phyloP scores from a whole-genome alignment of 495 filamentous ascomycete genomes.

The Penicillium flavigenum region DNA sequence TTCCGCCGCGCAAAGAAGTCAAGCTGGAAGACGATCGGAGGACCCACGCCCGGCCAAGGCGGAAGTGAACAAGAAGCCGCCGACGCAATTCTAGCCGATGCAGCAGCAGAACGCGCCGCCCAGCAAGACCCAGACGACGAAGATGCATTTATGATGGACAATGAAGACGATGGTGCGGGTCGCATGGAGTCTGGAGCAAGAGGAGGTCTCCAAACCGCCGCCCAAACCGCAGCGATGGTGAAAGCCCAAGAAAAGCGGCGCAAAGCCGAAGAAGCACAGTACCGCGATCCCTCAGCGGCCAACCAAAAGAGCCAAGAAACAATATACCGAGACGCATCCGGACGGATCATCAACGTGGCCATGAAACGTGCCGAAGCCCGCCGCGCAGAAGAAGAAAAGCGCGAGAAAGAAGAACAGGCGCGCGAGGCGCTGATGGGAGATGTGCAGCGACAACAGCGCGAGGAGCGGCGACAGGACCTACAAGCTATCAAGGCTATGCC shows the following conservation, averaged over 20 bases:
- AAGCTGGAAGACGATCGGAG: slow-evolving; percentile 71
- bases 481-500: slow-evolving; percentile 78
- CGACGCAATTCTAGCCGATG: slow-evolving; percentile 78
- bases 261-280: slow-evolving; percentile 42
- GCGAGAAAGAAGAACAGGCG: slow-evolving; percentile 58
- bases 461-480: slow-evolving; percentile 59
- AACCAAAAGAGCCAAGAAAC: slow-evolving; percentile 63
- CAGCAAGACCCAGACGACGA: slow-evolving; percentile 45
- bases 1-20: slow-evolving; percentile 78
- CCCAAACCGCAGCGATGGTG: slow-evolving; percentile 71
- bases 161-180: slow-evolving; percentile 27
- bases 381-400: slow-evolving; percentile 68
- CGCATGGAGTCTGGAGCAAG: slow-evolving; percentile 81
- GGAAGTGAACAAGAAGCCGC: slow-evolving; percentile 62
- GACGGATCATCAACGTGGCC: slow-evolving; percentile 83
- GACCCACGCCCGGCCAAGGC: slow-evolving; percentile 35
- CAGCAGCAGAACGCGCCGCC: slow-evolving; percentile 61
- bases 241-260: slow-evolving; percentile 63
- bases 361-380: slow-evolving; percentile 87
- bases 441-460: slow-evolving; percentile 65
- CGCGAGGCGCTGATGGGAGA: slow-evolving; percentile 74
- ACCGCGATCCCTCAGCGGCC: slow-evolving; percentile 39
- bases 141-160: slow-evolving; percentile 42
- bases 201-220: slow-evolving; percentile 82
- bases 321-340: slow-evolving; percentile 90